Percentiles rank a stretch among this genome's conserved stretches.
phyloP scores from a whole-genome alignment of 2,329 filamentous ascomycete genomes.

The Pochonia chlamydosporia region DNA sequence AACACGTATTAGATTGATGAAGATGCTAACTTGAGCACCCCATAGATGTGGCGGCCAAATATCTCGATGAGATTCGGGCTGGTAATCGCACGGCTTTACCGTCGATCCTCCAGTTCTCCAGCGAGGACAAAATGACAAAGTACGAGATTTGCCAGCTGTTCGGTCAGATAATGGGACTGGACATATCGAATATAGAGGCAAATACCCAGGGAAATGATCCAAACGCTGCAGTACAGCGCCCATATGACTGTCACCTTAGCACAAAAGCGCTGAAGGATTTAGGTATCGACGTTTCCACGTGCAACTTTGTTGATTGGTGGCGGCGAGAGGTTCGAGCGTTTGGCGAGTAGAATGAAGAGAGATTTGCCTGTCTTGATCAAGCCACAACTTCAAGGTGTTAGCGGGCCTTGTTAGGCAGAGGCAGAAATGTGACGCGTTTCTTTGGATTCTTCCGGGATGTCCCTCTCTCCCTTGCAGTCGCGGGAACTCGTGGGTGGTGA shows the following conservation, averaged over 20 bases:
- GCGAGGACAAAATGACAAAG: slow-evolving; percentile 82
- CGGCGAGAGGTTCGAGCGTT: slow-evolving; percentile 55
- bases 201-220: slow-evolving; percentile 69
- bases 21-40: not conserved
- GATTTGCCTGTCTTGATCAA: not conserved
- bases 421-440: not conserved
- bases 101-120: slow-evolving; percentile 73
- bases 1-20: not conserved
- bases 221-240: slow-evolving; percentile 66
- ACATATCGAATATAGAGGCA: slow-evolving; percentile 60
- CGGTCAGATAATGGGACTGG: slow-evolving; percentile 71
- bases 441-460: too few species aligned
- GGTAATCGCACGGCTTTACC: slow-evolving; percentile 53
- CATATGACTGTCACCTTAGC: slow-evolving; percentile 84
- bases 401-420: not conserved
- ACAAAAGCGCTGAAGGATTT: slow-evolving; percentile 67
- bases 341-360: slow-evolving; percentile 35
- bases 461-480: too few species aligned
- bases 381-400: not conserved
- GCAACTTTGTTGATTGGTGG: slow-evolving; percentile 81
- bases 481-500: too few species aligned
- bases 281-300: slow-evolving; percentile 67
- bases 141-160: slow-evolving; percentile 80
- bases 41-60: slow-evolving; percentile 65
- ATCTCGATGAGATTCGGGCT: slow-evolving; percentile 43